Evolutionary conservation across 371 early-diverging fungal genomes (phyloP).

Genomic region (Apophysomyces ossiformis): DNA sequence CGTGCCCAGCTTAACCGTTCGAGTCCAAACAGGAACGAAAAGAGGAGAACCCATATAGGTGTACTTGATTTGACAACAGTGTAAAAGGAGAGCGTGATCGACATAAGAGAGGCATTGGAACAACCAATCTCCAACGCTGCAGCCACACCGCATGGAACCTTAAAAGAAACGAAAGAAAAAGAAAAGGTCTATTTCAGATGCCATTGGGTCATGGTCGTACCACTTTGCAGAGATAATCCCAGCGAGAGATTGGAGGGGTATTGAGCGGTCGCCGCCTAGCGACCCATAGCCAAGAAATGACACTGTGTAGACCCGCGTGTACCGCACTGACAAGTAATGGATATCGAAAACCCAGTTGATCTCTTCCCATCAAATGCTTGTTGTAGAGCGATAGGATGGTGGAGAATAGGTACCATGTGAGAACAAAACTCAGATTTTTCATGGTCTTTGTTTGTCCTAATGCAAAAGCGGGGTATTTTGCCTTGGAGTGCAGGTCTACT

Average conservation of each 20-base stretch:
- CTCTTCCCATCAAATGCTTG: constrained; percentile 69
- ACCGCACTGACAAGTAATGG: constrained; percentile 80
- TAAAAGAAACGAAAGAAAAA: constrained; percentile 9
- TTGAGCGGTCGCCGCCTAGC: constrained; percentile 32
- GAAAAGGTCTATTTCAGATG: neutral
- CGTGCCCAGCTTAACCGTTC: constrained; percentile 72
- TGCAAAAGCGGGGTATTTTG: neutral
- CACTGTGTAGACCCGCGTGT: constrained; percentile 62
- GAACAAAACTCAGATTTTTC: constrained; percentile 42
- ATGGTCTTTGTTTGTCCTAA: neutral
- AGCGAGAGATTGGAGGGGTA: constrained; percentile 27
- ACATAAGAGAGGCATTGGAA: constrained; percentile 81
- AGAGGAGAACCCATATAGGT: constrained; percentile 86
- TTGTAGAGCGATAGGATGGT: constrained; percentile 82
- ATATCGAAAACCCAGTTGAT: constrained; percentile 75
- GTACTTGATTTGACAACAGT: constrained; percentile 92
- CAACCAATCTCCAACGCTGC: constrained; percentile 91
- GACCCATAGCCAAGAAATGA: constrained; percentile 51
- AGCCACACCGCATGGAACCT: constrained; percentile 86
- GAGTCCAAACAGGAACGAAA: constrained; percentile 87
- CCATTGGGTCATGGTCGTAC: constrained; percentile 27
- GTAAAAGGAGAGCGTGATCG: constrained; percentile 88
- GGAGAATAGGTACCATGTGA: constrained; percentile 69
- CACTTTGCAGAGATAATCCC: constrained; percentile 56
- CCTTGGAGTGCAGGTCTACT: constrained; percentile 9